A percentile compares a stretch with the other conserved stretches of the same genome.
These are phyloP conservation scores for Magnusiomyces sp. DNA, from an alignment of 1,139 yeast genomes.

Conservation along the genomic window DNA sequence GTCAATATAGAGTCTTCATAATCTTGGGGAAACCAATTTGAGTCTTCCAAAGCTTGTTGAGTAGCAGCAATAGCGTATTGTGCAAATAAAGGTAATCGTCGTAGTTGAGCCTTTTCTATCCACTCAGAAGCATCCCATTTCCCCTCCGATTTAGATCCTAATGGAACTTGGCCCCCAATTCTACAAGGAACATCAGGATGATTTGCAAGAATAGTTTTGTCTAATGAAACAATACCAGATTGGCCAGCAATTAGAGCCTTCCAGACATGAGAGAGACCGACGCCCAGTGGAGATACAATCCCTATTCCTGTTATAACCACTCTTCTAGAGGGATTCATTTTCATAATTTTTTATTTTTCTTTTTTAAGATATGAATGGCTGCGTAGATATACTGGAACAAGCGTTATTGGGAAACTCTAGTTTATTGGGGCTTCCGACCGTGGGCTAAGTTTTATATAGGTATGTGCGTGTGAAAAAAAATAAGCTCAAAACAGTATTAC, in stretches of 20 bases:
- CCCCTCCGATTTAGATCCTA: constrained; percentile 41
- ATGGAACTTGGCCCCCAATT: constrained; percentile 68
- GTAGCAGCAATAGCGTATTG: constrained; percentile 78
- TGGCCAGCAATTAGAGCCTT: constrained; percentile 27
- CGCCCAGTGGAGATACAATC: constrained; percentile 76
- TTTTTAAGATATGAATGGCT: neutral
- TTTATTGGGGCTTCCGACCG: no score
- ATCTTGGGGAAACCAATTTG: constrained; percentile 40
- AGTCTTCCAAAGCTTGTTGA: constrained; percentile 63
- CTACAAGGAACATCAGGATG: constrained; percentile 52
- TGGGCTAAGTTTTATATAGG: no score
- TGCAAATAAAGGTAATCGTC: constrained; percentile 63
- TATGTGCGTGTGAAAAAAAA: no score
- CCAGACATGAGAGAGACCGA: constrained; percentile 43
- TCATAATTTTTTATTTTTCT: neutral
- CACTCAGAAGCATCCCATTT: constrained; percentile 41
- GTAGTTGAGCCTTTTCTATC: constrained; percentile 28
- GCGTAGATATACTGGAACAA: no score
- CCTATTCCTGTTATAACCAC: constrained; percentile 94
- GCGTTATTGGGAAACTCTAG: no score
- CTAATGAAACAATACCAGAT: constrained; percentile 34
- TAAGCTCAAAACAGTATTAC: no score
- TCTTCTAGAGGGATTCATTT: constrained; percentile 31
- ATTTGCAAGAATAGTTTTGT: constrained; percentile 41
- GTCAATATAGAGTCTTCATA: constrained; percentile 13